phyloP scores from a whole-genome alignment of 495 filamentous ascomycete species.

The Aspergillus bertholletiae region DNA sequence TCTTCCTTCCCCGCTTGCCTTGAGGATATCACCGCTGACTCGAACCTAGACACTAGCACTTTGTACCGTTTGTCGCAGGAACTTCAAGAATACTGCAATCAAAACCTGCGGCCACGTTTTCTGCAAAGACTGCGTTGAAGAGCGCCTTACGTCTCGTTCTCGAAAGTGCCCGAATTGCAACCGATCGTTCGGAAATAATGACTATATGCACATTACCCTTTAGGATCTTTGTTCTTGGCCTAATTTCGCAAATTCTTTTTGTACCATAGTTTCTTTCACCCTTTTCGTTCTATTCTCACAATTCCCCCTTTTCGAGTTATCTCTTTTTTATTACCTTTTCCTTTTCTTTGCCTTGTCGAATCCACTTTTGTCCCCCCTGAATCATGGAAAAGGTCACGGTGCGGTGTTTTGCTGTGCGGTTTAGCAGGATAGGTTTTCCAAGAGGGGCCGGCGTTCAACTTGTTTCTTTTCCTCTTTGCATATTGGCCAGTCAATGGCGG shows the following conservation, averaged over 20 bases:
- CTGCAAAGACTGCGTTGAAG: constrained; percentile 84
- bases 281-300: background rate
- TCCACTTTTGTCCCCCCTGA: constrained; percentile 15
- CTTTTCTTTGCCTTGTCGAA: constrained; percentile 6
- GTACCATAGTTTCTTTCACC: constrained; percentile 35
- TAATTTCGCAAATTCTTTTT: constrained; percentile 21
- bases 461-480: constrained; percentile 19
- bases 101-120: constrained; percentile 97
- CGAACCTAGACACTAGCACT: constrained; percentile 68
- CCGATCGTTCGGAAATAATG: constrained; percentile 82
- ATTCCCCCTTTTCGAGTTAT: constrained; percentile 11
- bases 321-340: constrained; percentile 10
- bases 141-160: constrained; percentile 79
- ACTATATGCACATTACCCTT: constrained; percentile 68
- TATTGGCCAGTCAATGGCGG: constrained; percentile 16
- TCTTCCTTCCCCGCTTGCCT: background rate
- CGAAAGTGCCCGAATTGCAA: constrained; percentile 94
- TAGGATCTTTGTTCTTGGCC: constrained; percentile 17
- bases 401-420: constrained; percentile 38
- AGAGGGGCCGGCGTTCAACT: constrained; percentile 37
- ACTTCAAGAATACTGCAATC: constrained; percentile 90
- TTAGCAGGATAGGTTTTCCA: constrained; percentile 34
- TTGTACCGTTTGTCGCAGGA: constrained; percentile 82
- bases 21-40: background rate
- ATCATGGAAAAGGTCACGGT: constrained; percentile 37